Percentiles rank a stretch among this genome's conserved stretches.
phyloP scores from a whole-genome alignment of 129 eudicot genomes.

The Solidago caesia region DNA sequence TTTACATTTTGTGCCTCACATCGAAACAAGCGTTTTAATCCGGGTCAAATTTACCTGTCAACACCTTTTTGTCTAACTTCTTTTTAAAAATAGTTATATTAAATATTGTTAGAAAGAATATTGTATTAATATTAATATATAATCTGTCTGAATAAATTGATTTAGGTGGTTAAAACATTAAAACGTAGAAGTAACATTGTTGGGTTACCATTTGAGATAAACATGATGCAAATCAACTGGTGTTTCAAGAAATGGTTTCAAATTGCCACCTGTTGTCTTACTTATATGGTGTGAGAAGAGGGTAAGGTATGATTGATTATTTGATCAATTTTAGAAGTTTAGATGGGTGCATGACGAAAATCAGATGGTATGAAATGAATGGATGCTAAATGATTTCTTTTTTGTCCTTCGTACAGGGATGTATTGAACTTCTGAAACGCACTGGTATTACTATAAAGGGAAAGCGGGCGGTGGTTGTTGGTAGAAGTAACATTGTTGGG shows the following conservation, averaged over 20 bases:
- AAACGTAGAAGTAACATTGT: neutral
- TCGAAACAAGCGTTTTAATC: neutral
- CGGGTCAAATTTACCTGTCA: neutral
- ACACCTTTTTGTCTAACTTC: neutral
- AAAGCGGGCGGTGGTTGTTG: slow-evolving; percentile 93
- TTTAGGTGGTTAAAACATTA: neutral
- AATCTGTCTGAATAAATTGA: neutral
- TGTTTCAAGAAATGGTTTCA: neutral
- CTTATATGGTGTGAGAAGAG: neutral
- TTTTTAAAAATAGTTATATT: neutral
- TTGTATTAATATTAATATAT: neutral
- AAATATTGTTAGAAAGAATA: neutral
- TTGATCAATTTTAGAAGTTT: neutral
- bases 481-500: slow-evolving; percentile 98
- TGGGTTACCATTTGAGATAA: neutral
- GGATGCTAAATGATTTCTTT: neutral
- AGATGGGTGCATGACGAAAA: neutral
- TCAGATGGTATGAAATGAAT: neutral
- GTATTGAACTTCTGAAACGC: slow-evolving; percentile 74
- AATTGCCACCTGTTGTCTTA: neutral
- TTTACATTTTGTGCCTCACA: neutral
- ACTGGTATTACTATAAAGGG: slow-evolving; percentile 86
- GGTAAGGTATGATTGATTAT: neutral
- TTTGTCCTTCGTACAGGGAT: slow-evolving; percentile 54
- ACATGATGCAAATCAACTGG: neutral